Evolutionary conservation across 2,329 filamentous ascomycete genomes (phyloP).

Genomic region (Alternaria ethzedia): DNA sequence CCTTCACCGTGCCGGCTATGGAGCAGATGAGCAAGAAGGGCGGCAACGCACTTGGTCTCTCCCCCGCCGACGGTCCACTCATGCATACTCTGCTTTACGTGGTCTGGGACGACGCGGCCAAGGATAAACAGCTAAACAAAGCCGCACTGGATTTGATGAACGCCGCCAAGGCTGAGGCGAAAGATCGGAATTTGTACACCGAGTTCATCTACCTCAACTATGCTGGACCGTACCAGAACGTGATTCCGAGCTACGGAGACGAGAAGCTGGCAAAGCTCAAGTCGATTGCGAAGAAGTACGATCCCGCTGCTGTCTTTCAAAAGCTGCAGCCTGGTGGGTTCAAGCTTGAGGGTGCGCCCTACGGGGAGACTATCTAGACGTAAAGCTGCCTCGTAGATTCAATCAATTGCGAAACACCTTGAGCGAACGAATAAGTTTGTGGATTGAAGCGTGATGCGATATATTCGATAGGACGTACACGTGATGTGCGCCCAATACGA

Average conservation of each 20-base stretch:
- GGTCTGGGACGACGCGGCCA: slow-evolving; percentile 24
- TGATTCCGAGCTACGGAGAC: slow-evolving; percentile 51
- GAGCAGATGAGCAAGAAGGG: slow-evolving; percentile 22
- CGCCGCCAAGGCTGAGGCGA: slow-evolving; percentile 15
- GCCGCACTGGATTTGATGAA: slow-evolving; percentile 17
- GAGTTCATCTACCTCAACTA: slow-evolving; percentile 57
- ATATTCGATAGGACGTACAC: no score
- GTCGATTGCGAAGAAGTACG: slow-evolving; percentile 25
- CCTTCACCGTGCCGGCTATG: slow-evolving; percentile 16
- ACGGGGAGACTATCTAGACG: not conserved
- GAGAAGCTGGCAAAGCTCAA: slow-evolving; percentile 39
- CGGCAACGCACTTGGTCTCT: slow-evolving; percentile 30
- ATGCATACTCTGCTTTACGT: slow-evolving; percentile 22
- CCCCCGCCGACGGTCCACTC: slow-evolving; percentile 20
- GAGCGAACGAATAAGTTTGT: no score
- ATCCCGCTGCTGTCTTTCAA: slow-evolving; percentile 28
- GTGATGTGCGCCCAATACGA: no score
- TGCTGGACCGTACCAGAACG: slow-evolving; percentile 52
- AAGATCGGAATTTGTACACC: slow-evolving; percentile 14
- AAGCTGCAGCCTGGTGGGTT: slow-evolving; percentile 28
- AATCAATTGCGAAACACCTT: no score
- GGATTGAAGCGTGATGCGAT: no score
- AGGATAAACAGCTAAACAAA: slow-evolving; percentile 23
- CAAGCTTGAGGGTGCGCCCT: slow-evolving; percentile 27
- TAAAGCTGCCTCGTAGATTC: no score